These are phyloP conservation scores for Amorphotheca resinae DNA, from an alignment of 495 filamentous ascomycete species.

Conservation along the genomic window DNA sequence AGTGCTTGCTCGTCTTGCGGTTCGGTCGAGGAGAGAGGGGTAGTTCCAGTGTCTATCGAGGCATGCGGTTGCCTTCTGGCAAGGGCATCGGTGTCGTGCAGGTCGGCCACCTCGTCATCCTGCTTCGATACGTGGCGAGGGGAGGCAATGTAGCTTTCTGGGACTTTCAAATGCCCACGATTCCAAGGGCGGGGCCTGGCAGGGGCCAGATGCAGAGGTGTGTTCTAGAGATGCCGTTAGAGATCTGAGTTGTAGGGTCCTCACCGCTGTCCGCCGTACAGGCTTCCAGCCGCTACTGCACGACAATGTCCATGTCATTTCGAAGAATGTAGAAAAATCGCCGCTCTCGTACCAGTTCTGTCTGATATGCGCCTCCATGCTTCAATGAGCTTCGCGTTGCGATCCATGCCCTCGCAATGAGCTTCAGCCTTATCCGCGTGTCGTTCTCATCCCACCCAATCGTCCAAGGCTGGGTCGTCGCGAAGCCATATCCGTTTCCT, in stretches of 20 bases:
- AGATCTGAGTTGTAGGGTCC: constrained; percentile 18
- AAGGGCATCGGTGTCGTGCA: constrained; percentile 18
- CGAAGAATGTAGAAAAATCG: constrained; percentile 9
- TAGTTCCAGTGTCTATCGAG: constrained; percentile 11
- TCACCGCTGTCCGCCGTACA: constrained; percentile 19
- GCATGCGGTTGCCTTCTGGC: constrained; percentile 19
- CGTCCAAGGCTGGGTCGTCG: constrained; percentile 19
- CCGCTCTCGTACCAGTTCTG: constrained; percentile 16
- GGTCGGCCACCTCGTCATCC: constrained; percentile 7
- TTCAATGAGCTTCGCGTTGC: constrained; percentile 14
- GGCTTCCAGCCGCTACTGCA: constrained; percentile 19
- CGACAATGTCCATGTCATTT: constrained; percentile 15
- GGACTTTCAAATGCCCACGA: constrained; percentile 12
- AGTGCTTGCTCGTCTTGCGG: constrained; percentile 18
- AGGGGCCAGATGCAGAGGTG: constrained; percentile 13
- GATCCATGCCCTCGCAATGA: constrained; percentile 28
- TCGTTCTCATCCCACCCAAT: constrained; percentile 29
- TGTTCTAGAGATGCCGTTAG: constrained; percentile 19
- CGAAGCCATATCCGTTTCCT: constrained; percentile 17
- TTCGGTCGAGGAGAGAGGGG: constrained; percentile 11
- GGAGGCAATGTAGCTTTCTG: constrained; percentile 2
- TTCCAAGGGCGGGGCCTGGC: constrained; percentile 18
- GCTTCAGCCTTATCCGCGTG: constrained; percentile 24
- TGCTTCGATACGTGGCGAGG: not conserved
- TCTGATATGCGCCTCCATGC: constrained; percentile 17